Percentiles rank a stretch among this genome's conserved stretches.
Conservation (phyloP, 2,329 filamentous ascomycete genomes). For the Neoascochyta sp. region DNA sequence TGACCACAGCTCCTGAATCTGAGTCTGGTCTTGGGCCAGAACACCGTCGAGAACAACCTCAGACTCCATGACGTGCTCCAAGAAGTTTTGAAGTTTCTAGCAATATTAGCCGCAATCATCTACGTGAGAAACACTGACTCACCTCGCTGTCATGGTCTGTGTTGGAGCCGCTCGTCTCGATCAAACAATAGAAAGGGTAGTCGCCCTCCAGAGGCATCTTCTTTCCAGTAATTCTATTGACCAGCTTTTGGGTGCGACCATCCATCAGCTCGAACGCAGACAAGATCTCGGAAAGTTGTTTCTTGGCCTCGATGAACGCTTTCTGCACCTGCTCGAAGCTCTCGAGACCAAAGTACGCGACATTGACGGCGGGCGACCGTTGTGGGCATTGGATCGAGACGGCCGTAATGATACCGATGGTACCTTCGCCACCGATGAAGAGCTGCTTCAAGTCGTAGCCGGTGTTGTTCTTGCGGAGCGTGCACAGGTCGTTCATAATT, state of each 20-base stretch:
- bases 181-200: constrained; percentile 91
- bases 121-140: background rate
- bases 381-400: constrained; percentile 87
- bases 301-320: constrained; percentile 85
- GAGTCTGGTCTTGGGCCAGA: constrained; percentile 88
- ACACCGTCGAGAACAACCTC: constrained; percentile 87
- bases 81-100: constrained; percentile 79
- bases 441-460: constrained; percentile 96
- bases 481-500: constrained; percentile 82
- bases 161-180: constrained; percentile 95
- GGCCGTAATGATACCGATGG: constrained; percentile 88
- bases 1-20: constrained; percentile 78
- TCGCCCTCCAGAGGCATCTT: constrained; percentile 77
- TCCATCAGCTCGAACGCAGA: constrained; percentile 99
- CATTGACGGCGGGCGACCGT: constrained; percentile 82
- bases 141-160: constrained; percentile 78
- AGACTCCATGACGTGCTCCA: constrained; percentile 86
- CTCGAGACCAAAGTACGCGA: constrained; percentile 88
- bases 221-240: constrained; percentile 64
- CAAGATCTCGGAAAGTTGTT: constrained; percentile 86
- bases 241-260: constrained; percentile 65
- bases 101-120: constrained; percentile 6
- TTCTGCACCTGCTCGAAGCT: constrained; percentile 84
- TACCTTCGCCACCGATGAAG: constrained; percentile 93
- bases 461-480: constrained; percentile 95